Base-by-base conservation (phyloP, 805 yeast species). In the Hanseniaspora hatyaiensis region DNA sequence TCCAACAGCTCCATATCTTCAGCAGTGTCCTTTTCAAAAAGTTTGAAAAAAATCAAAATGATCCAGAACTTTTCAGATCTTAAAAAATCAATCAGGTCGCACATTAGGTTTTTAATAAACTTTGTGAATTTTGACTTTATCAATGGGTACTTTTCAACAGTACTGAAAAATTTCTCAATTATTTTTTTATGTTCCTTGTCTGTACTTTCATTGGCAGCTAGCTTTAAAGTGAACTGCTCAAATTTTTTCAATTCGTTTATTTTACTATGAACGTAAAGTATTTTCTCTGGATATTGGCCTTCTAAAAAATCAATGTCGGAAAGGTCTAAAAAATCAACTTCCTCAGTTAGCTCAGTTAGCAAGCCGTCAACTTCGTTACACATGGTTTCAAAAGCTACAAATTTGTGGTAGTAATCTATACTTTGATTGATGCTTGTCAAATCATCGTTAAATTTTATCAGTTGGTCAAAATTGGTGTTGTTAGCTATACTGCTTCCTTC, bases 1-100 rank as follows among this genome's bases (percentile, higher is more conserved):
- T 33, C 30, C 11, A 32, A 19, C 3, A 38, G 6, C 16, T 38
- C 33, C 51, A 78, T 61, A 57, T 92, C 98, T 57, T 84, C 86
- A 24, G 73, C 68, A 53, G 82, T 84, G 62, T 92, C 98, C 53
- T 67, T 71, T 53, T 87, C 94, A 36, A 92, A 69, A 15, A 92
- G 74, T 53, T 85, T 82, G 34, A 86, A 78, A 40, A 82, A 60
- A 46, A 88, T 76, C 31, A 79, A 78, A 1, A 84, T 77, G 53
- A 87, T 66, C 28, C 80, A 76, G 28, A 65, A 63, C 58, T 88
- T 85, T 0, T 77, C 82, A 16, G 74, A 77, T 47, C 82, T 78
- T 4, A 82, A 70, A 16, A 82, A 72, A 60, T 87, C 96, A 8
- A 86, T 75, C 31, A 86, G 56, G 44, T 76, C 77, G 40, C 74